These are phyloP conservation scores for Hypholoma fasciculare DNA, from an alignment of 768 basidiomycete genomes.

Conservation along the genomic window DNA sequence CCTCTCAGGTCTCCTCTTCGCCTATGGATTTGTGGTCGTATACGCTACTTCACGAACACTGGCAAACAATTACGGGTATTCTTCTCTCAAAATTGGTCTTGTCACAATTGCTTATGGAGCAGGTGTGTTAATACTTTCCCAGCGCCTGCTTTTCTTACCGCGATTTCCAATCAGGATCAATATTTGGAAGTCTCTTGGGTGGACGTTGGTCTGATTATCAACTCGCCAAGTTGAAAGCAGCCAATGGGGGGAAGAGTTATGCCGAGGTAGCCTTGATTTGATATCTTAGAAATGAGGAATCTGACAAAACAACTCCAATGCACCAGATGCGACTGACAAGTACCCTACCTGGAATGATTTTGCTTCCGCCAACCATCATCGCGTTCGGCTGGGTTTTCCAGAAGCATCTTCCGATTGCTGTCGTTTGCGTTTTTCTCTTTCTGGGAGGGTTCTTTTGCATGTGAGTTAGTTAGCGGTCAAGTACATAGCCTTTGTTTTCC, in stretches of 20 bases:
- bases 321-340: slow-evolving; percentile 72
- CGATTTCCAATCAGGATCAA: slow-evolving; percentile 26
- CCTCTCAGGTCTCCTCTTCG: slow-evolving; percentile 63
- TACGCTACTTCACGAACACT: slow-evolving; percentile 80
- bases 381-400: slow-evolving; percentile 78
- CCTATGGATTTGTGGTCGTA: slow-evolving; percentile 65
- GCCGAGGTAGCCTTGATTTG: slow-evolving; percentile 56
- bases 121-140: slow-evolving; percentile 37
- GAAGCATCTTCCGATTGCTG: slow-evolving; percentile 62
- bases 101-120: slow-evolving; percentile 75
- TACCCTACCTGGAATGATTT: slow-evolving; percentile 53
- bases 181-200: slow-evolving; percentile 43
- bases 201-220: slow-evolving; percentile 46
- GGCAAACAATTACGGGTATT: slow-evolving; percentile 59
- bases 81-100: slow-evolving; percentile 71
- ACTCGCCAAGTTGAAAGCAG: slow-evolving; percentile 36
- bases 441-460: slow-evolving; percentile 72
- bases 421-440: slow-evolving; percentile 72
- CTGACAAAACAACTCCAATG: not conserved
- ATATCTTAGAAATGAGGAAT: not conserved
- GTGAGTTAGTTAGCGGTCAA: slow-evolving; percentile 20
- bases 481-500: slow-evolving; percentile 28
- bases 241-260: slow-evolving; percentile 41
- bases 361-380: slow-evolving; percentile 61
- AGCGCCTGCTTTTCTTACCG: not conserved